Evolutionary conservation across 495 filamentous ascomycete genomes (phyloP), one percentile per base, ranked within the genome.

Genomic region (Articulospora tetracladia): DNA sequence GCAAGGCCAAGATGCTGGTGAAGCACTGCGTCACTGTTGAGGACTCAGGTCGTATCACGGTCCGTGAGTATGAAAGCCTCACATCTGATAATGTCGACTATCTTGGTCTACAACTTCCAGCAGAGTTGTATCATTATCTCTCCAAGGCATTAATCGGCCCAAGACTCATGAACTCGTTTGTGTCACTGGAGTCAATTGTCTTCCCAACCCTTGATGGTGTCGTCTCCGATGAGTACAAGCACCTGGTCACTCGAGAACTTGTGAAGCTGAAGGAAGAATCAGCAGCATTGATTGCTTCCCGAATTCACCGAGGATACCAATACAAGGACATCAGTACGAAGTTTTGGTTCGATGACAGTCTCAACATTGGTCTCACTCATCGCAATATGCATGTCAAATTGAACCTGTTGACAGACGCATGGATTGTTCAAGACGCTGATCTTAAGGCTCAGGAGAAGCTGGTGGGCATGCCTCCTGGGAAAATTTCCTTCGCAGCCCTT

Each of bases 111-210:
- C 90, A 92, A 30, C 79, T 99, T 17, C 92, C 95, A 1, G 85
- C 92, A 55, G 95, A 99, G 73, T 76, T 99, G 6, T 96, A 92
- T 70, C 89, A 90, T 70, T 98, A 99, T 66, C 80, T 98, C 30
- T 90, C 91, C 59, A 86, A 83, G 28, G 94, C 90, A 27, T 72
- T 97, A 17, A 81, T 96, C 58, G 85, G 91, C 7, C 79, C 92
- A 1, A 86, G 92, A 39, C 75, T 96, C 17, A 80, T 95, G 10
- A 91, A 89, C 67, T 92, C 85, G 80, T 79, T 95, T 53, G 87
- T 87, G 0, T 87, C 87, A 30, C 86, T 89, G 26, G 85, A 93
- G 66, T 80, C 94, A 47, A 70, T 87, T 26, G 79, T 96, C 49
- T 76, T 81, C 23, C 83, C 92, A 50, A 93, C 93, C 10, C 73